Base-by-base conservation (phyloP, 225 moss, liverwort and hornwort genomes). In the Marchantia polymorpha region DNA sequence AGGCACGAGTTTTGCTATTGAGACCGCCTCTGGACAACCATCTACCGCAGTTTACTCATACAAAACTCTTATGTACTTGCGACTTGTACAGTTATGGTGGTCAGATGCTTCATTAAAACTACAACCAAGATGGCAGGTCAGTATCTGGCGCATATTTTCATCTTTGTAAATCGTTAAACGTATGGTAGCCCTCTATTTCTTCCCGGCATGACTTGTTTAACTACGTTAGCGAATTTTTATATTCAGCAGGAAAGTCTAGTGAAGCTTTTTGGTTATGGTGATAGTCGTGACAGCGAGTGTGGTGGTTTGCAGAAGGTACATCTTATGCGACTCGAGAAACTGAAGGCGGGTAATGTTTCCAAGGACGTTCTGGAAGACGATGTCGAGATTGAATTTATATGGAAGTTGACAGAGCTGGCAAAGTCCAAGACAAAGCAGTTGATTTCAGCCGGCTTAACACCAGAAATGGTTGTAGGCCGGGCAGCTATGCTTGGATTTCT, bases 401-500 rank as follows among this genome's bases (percentile, higher is more conserved):
- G 52, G 60, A 52, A 3, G 70, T 80, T 39, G 73, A 63, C 23
- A 29, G 48, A 72, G 27, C 61, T n/a, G 7, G 16, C 61, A 14
- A 80, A 73, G 20, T 0, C 8, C 6, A 72, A 10, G 39, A 20
- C 52, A 13, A 73, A 27, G 60, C 30, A 73, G 56, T 49, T 73
- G 20, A 12, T 73, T 49, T 55, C 61, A 61, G 80, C 72, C 9
- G 84, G 81, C 6, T 51, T 84, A 39, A 77, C 81, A n/a, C 84
- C 81, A 74, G 84, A 81, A 22, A 73, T 84, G 81, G 74, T 84
- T 22, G 68, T 84, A 69, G 84, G 84, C 8, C 76, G 84, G 53
- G 78, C 81, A 17, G 84, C 84, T 11, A 84, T 84, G 84, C 60
- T 84, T 11, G 84, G 84, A 15, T 84, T 84, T 27, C 66, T 84